Conservation (phyloP, 352 stramenopile genomes). For the Globisporangium yorkense region DNA sequence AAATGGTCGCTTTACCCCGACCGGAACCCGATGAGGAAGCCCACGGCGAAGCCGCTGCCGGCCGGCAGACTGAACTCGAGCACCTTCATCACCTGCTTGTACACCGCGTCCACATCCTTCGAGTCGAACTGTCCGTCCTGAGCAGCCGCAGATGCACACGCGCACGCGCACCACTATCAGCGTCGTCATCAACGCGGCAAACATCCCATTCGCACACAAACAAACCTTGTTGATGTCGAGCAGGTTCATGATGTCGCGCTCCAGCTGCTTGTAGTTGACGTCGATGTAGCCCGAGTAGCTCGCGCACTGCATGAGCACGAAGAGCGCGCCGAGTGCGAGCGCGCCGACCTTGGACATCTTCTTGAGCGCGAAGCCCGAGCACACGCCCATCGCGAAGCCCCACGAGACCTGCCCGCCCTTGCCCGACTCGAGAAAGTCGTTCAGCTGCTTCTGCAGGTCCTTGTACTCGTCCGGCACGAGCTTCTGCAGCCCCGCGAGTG, state of each 20-base stretch:
- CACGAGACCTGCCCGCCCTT: slow-evolving; percentile 81
- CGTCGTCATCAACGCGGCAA: not conserved
- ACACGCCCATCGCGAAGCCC: slow-evolving; percentile 89
- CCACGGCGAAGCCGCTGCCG: slow-evolving; percentile 64
- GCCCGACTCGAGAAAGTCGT: slow-evolving; percentile 58
- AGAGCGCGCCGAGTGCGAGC: slow-evolving; percentile 76
- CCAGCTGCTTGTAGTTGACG: slow-evolving; percentile 90
- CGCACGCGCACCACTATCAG: not conserved
- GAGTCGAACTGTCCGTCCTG: slow-evolving; percentile 69
- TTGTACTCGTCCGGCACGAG: slow-evolving; percentile 34
- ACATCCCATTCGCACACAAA: not conserved
- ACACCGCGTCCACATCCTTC: slow-evolving; percentile 74
- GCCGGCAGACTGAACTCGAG: slow-evolving; percentile 75
- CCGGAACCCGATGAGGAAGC: slow-evolving; percentile 76
- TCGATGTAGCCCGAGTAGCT: slow-evolving; percentile 89
- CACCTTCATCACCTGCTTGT: slow-evolving; percentile 70
- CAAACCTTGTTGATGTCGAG: slow-evolving; percentile 79
- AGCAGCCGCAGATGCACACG: slow-evolving; percentile 6
- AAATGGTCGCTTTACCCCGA: too few species aligned
- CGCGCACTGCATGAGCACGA: slow-evolving; percentile 85
- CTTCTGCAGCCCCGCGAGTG: slow-evolving; percentile 27
- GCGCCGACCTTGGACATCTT: slow-evolving; percentile 89
- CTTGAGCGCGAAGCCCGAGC: slow-evolving; percentile 86
- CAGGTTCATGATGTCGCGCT: slow-evolving; percentile 61
- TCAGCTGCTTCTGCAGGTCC: slow-evolving; percentile 44